These are phyloP conservation scores for Retiboletus flavoniger DNA, from an alignment of 1,284 basidiomycete species.

Conservation along the genomic window DNA sequence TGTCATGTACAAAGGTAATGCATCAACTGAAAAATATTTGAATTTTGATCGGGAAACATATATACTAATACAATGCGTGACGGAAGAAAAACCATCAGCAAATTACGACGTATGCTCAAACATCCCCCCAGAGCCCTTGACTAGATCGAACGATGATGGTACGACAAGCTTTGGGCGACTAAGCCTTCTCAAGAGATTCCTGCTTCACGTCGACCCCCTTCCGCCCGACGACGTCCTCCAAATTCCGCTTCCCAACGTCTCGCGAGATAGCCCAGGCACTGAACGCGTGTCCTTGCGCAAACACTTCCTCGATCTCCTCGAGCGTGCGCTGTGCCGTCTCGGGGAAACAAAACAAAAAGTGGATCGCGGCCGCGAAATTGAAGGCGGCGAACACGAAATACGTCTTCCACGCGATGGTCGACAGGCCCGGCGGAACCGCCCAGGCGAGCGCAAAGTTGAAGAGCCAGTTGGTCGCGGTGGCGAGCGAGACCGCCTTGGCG, in stretches of 20 bases:
- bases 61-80: not conserved
- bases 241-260: constrained; percentile 61
- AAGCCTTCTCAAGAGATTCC: constrained; percentile 14
- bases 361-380: constrained; percentile 69
- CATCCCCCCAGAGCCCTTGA: too few species aligned
- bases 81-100: not conserved
- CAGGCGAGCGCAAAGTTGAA: constrained; percentile 75
- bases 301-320: constrained; percentile 76
- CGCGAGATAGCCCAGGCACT: constrained; percentile 68
- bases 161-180: not conserved
- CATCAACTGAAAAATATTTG: too few species aligned
- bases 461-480: constrained; percentile 64
- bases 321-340: constrained; percentile 71
- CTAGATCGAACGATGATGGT: not conserved
- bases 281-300: constrained; percentile 64
- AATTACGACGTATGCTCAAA: not conserved
- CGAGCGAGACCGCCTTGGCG: constrained; percentile 68
- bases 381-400: constrained; percentile 79
- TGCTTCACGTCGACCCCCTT: constrained; percentile 15
- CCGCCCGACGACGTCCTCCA: constrained; percentile 42
- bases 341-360: constrained; percentile 72
- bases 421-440: constrained; percentile 57
- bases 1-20: too few species aligned
- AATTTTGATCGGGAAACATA: too few species aligned
- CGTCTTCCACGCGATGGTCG: constrained; percentile 55